These are phyloP conservation scores for Cordyceps militaris DNA, from an alignment of 2,329 filamentous ascomycete genomes.

Conservation along the genomic window DNA sequence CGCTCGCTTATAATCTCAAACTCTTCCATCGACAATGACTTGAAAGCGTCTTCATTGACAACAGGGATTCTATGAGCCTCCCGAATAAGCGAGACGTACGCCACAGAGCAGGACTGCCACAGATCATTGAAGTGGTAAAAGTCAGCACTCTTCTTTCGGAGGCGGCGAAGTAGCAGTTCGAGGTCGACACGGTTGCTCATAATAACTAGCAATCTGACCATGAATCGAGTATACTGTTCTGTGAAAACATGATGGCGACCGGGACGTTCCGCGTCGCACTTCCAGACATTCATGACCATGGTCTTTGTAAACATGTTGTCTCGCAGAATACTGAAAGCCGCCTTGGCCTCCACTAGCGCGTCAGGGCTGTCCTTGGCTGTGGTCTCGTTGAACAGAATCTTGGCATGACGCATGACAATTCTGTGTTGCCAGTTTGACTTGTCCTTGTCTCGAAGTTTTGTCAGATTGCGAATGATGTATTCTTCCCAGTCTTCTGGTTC, in stretches of 20 bases:
- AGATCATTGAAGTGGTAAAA: slow-evolving; percentile 56
- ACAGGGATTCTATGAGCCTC: slow-evolving; percentile 38
- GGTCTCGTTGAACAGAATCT: slow-evolving; percentile 43
- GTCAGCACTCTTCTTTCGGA: slow-evolving; percentile 76
- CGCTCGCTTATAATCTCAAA: slow-evolving; percentile 51
- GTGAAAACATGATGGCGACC: slow-evolving; percentile 92
- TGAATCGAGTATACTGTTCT: slow-evolving; percentile 76
- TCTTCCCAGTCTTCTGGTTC: slow-evolving; percentile 53
- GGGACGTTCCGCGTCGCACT: slow-evolving; percentile 75
- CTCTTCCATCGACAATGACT: slow-evolving; percentile 45
- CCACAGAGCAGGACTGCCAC: slow-evolving; percentile 49
- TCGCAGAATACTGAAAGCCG: slow-evolving; percentile 70
- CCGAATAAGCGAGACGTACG: slow-evolving; percentile 48
- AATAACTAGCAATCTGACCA: slow-evolving; percentile 66
- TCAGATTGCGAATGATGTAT: slow-evolving; percentile 45
- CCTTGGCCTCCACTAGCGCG: slow-evolving; percentile 60
- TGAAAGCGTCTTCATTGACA: slow-evolving; percentile 48
- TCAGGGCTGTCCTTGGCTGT: slow-evolving; percentile 30
- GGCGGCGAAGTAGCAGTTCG: slow-evolving; percentile 69
- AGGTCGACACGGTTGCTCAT: slow-evolving; percentile 69
- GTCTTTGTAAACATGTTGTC: slow-evolving; percentile 81
- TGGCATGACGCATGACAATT: slow-evolving; percentile 68
- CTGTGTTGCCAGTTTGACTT: slow-evolving; percentile 95
- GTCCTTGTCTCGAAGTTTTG: slow-evolving; percentile 59
- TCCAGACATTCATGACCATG: slow-evolving; percentile 92